Conservation (phyloP, 768 basidiomycete genomes). For the Butyriboletus loyo region DNA sequence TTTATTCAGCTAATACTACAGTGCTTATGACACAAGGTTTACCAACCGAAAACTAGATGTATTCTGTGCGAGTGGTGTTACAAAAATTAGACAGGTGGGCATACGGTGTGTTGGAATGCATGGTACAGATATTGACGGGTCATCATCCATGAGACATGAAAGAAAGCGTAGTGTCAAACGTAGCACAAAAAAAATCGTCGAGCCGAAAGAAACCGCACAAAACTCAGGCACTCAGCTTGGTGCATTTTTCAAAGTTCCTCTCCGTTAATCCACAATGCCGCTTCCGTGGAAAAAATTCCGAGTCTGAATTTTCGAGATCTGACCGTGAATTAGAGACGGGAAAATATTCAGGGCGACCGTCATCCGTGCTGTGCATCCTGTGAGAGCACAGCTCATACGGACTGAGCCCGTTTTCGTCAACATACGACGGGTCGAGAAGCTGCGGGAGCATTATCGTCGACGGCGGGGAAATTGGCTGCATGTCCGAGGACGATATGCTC, state of each 20-base stretch:
- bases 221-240: slow-evolving; percentile 28
- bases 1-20: slow-evolving; percentile 32
- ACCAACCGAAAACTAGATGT: slow-evolving; percentile 12
- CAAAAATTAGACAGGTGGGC: slow-evolving; percentile 31
- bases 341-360: slow-evolving; percentile 32
- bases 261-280: slow-evolving; percentile 18
- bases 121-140: slow-evolving; percentile 22
- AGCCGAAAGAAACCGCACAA: slow-evolving; percentile 3
- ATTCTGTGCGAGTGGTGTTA: slow-evolving; percentile 26
- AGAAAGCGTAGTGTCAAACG: slow-evolving; percentile 14
- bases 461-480: slow-evolving; percentile 32
- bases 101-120: slow-evolving; percentile 29
- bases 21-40: slow-evolving; percentile 15
- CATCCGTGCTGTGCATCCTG: slow-evolving; percentile 16
- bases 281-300: slow-evolving; percentile 24
- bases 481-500: slow-evolving; percentile 32
- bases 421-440: slow-evolving; percentile 23
- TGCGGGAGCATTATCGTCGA: slow-evolving; percentile 28
- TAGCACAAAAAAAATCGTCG: slow-evolving; percentile 11
- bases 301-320: slow-evolving; percentile 30
- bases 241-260: slow-evolving; percentile 24
- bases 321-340: slow-evolving; percentile 36
- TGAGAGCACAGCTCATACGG: slow-evolving; percentile 28
- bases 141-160: slow-evolving; percentile 23
- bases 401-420: slow-evolving; percentile 23